Evolutionary conservation across 176 grass and related monocot species (phyloP), one percentile per base, ranked within the genome.

Genomic region (Avena atlantica): DNA sequence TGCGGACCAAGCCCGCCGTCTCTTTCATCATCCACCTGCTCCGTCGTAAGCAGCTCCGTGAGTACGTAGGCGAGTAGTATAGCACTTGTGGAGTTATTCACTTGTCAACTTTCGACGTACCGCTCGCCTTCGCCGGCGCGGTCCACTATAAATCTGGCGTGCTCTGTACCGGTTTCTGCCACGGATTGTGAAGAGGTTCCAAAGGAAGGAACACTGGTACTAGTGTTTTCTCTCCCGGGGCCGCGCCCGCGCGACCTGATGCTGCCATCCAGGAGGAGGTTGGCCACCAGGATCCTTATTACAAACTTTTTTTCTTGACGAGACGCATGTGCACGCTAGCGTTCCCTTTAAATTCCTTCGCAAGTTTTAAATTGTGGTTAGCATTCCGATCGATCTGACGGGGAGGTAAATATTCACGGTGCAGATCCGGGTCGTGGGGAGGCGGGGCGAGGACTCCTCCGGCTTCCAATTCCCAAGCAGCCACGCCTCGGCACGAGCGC

Each of bases 371-470:
- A 57, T 8, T 4, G 48, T 17, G 5, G 31, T 12, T 20, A 10
- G 69, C 59, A 21, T 80, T 52, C 68, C 51, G 12, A 77, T 52
- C 68, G 27, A 70, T 9, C 57, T 87, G 74, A 90, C 48, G 48
- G 13, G 5, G 1, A 17, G 15, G 27, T 50, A 58, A 36, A 42
- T 66, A 14, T 48, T n/a, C 82, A 42, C 71, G 78, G 79, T 75
- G 89, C 89, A 91, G 89, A 75, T 91, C 89, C 7, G 21, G 75
- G 59, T 80, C 89, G 42, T 82, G 64, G 89, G 85, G 89, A 2
- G 21, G 59, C 70, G 60, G 20, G 19, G 0, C 6, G 20, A 21
- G 7, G 57, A 21, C 57, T 20, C 20, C 57, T n/a, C 16, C 60
- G 60, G 23, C 76, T 48, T 34, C 76, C 50, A 5, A 6, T 36